phyloP scores from a whole-genome alignment of 2,329 filamentous ascomycete species.

The Cordyceps javanica region DNA sequence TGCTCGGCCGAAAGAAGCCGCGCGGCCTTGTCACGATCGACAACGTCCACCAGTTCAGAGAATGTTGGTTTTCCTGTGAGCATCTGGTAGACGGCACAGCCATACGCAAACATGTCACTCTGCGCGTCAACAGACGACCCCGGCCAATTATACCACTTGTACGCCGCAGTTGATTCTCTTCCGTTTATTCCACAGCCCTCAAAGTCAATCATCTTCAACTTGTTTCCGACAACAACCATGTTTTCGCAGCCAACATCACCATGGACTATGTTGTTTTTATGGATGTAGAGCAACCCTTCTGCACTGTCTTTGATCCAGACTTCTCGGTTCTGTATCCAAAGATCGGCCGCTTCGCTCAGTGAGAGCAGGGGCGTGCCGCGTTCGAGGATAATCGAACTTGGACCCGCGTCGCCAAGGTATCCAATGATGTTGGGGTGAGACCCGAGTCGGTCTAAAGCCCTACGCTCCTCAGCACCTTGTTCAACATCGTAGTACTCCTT shows the following conservation, averaged over 20 bases:
- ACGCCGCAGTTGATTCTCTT: neutral
- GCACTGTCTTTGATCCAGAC: constrained; percentile 6
- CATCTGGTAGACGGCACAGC: constrained; percentile 4
- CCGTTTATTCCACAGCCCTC: constrained; percentile 3
- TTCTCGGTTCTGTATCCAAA: neutral
- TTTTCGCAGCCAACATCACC: constrained; percentile 10
- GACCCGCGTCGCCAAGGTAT: neutral
- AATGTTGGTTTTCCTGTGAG: constrained; percentile 4
- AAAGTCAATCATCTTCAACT: constrained; percentile 8
- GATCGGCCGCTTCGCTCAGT: neutral
- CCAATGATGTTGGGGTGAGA: constrained; percentile 5
- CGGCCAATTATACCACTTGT: constrained; percentile 10
- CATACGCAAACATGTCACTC: constrained; percentile 6
- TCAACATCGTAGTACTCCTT: constrained; percentile 8
- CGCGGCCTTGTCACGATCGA: neutral
- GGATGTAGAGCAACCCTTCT: constrained; percentile 1
- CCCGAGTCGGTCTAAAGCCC: neutral
- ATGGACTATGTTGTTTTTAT: neutral
- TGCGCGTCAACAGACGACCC: neutral
- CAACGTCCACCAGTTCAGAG: neutral
- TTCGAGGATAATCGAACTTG: neutral
- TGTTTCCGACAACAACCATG: neutral
- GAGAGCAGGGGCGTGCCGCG: neutral
- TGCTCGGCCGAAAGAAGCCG: neutral
- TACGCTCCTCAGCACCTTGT: neutral